phyloP scores from a whole-genome alignment of 768 basidiomycete genomes.

The Tulasnella sp. region DNA sequence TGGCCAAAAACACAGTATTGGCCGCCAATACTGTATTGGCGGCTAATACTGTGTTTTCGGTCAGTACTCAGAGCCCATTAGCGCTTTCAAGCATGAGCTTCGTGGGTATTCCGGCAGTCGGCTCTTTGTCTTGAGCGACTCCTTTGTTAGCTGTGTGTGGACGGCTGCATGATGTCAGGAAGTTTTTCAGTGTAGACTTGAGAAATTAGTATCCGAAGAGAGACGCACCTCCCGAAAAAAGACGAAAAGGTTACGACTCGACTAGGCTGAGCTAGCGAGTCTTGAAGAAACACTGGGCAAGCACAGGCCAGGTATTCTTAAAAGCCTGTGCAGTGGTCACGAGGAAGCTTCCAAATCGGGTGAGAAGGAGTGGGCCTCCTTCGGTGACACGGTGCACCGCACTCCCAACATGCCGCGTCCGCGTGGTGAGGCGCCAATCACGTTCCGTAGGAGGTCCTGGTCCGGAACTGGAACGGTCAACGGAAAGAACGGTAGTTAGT shows the following conservation, averaged over 20 bases:
- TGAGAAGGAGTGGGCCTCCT: not conserved
- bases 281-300: not conserved
- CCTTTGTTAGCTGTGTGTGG: not conserved
- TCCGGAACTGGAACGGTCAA: not conserved
- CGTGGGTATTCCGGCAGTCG: not conserved
- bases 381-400: not conserved
- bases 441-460: not conserved
- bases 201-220: not conserved
- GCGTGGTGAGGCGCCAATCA: not conserved
- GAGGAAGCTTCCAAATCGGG: not conserved
- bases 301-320: not conserved
- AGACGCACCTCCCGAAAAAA: not conserved
- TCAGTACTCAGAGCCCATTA: not conserved
- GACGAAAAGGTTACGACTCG: not conserved
- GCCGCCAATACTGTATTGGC: too few relatives aligned
- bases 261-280: slow-evolving; percentile 1
- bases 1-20: too few relatives aligned
- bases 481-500: too few relatives aligned
- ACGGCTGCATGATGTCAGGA: not conserved
- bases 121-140: not conserved
- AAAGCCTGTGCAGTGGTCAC: not conserved
- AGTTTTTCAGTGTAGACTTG: not conserved
- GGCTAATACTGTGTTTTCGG: not conserved
- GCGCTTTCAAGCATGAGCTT: not conserved
- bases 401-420: not conserved